Evolutionary conservation across 176 grass and related monocot species (phyloP), one percentile per base, ranked within the genome.

Genomic region (Secale cereale): DNA sequence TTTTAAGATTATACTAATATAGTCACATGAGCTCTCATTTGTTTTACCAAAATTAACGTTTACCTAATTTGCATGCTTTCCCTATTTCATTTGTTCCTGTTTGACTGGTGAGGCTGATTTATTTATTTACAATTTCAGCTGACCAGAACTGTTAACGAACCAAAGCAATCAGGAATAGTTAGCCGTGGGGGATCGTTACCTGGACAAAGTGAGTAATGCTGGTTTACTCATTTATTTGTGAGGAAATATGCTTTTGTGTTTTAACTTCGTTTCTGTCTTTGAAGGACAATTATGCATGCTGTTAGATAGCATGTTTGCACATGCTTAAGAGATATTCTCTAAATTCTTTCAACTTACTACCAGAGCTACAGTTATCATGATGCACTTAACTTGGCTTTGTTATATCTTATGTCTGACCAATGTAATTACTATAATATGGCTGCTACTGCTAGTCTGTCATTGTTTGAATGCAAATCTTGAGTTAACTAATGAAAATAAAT

Each of bases 191-290:
- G 48, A 86, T 84, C 83, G 46, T 86, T 94, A 86, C 82, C 92
- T 87, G 77, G 76, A 86, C 83, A 94, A 91, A 91, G 92, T 94
- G 73, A 94, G 88, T 80, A 83, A 14, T 78, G 46, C 76, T 30
- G 2, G 32, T 84, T 81, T 65, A 33, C 31, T 76, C 83, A 8
- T 17, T 62, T 78, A 0, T 22, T 25, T 60, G 5, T 31, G 27
- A 63, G 45, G 26, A 31, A 30, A 22, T 46, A 31, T 76, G 9
- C 27, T 76, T 19, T 27, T 29, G 16, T 75, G 71, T 74, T 74
- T 74, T 27, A 74, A 46, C 23, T 75, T 54, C 8, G 1, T 67
- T 20, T 20, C 19, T 17, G 28, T 76, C 16, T 54, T 54, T 52
- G 7, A 31, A 54, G 26, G 27, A 76, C 12, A 22, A 50, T 74